Base-by-base conservation (phyloP, 225 moss, liverwort and hornwort species). In the Marchantia polymorpha region DNA sequence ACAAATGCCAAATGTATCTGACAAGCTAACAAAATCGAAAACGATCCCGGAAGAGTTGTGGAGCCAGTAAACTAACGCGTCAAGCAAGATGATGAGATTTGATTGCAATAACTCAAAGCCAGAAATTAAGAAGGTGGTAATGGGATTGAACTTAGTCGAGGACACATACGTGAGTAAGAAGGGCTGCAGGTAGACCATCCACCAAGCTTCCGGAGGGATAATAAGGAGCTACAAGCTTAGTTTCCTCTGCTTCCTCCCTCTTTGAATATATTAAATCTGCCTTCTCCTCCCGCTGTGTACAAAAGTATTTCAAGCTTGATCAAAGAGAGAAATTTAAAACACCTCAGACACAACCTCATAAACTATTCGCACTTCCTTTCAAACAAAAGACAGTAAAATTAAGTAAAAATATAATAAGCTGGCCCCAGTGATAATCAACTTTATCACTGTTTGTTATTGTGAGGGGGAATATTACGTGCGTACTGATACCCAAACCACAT, bases 181-280 rank as follows among this genome's bases (percentile, higher is more conserved):
- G 88, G 12, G 91, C 93, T 73, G 97, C 97, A 72, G 94, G 88
- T 82, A 92, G 85, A 83, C 93, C 94, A 59, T 94, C 97, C 17
- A 94, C 93, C 84, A 97, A 81, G 80, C 94, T 94, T 81, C 97
- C 97, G 23, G 94, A 93, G 65, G 97, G 94, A 61, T 89, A 94
- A 81, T 92, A 92, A 13, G 94, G 90, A 17, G 83, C 90, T 51
- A 87, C 74, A n/a, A 82, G 59, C 67, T 76, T 60, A 47, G 82
- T 76, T 7, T 83, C 77, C 82, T 88, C 82, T 79, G 84, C 91
- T 81, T 89, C 60, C 61, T 74, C 74, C 50, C 46, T 20, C 25
- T 73, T 73, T 8, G 72, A 73, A 53, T 51, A 51, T 6, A 52
- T 73, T 51, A 73, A 73, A 29, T 73, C 72, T 73, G 72, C 72